Base-by-base conservation (phyloP, 495 filamentous ascomycete species). In the Cryomyces antarcticus region DNA sequence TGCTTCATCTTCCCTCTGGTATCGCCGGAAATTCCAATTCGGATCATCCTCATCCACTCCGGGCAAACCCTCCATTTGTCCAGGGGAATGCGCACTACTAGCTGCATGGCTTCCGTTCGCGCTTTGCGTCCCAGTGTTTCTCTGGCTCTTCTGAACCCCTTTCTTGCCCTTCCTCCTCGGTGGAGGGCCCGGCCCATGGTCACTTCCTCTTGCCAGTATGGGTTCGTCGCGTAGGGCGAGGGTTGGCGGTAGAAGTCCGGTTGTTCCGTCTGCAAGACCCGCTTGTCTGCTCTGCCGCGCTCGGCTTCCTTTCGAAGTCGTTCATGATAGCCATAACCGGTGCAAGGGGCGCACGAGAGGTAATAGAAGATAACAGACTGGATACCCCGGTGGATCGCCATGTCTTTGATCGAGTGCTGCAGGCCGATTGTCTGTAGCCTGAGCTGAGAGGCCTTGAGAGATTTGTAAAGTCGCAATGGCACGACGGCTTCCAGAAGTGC, bases 301-400 rank as follows among this genome's bases (percentile, higher is more conserved):
- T 70, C 71, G 39, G 77, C 77, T 48, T 81, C 70, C 51, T 77
- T 70, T 55, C 69, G 73, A 42, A 76, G 66, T 56, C 76, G 77
- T 35, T 75, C 69, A 38, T 69, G 74, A 43, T 78, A 66, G 28
- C 62, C 61, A 45, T 73, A 62, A 42, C 75, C 69, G 42, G 72
- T 64, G 61, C 84, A 94, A 52, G 84, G 83, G 30, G 80, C 76
- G 59, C 84, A 93, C 40, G 81, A 80, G 44, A 75, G 69, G 50
- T 87, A 73, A 66, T 87, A 92, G 62, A 92, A 93, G 56, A 87
- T 62, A 45, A 80, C 82, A 11, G 84, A 93, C 62, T 89, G 85
- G 7, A 73, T 47, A 30, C 59, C 59, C 35, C 48, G 37, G 37
- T 12, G 7, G 7, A 7, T 7, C 7, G 33, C 7, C 33, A 35